Evolutionary conservation across 2,329 filamentous ascomycete genomes (phyloP), one percentile per base, ranked within the genome.

Genomic region (Clathrospora elynae): DNA sequence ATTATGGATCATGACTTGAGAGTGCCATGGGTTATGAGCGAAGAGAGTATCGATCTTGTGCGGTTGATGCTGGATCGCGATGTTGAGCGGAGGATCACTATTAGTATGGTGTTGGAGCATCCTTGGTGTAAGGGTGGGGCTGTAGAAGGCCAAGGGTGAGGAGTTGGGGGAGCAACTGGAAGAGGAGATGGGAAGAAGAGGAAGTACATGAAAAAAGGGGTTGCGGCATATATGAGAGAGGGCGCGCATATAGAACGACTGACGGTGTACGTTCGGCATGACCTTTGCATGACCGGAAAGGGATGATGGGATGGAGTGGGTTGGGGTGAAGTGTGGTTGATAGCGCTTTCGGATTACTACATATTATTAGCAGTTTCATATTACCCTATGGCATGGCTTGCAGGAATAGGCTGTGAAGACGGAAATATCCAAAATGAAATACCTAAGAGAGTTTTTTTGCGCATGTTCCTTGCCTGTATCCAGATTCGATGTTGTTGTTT

Each of bases 1-100:
- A 99, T 99, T 64, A 95, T 97, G 82, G 93, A 99, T 68, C 91
- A 92, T 63, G 92, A 96, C 59, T 77, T 99, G 46, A 83, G 93
- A 33, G 86, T 99, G 18, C 93, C 93, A 0, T 96, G 88, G 68
- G 81, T 87, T 22, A 84, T 92, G 75, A 90, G 89, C 69, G 90
- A 96, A 53, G 87, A 91, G 55, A 96, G 90, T 70, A 95, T 99
- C 55, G 87, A 96, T 60, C 78, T 99, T 37, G 87, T 99, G 51
- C 83, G 90, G 28, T 79, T 85, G 65, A 97, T 99, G 93, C 83
- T 99, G 18, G 84, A 97, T 68, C 85, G 93, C 25, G 87, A 97
- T 66, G 88, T 97, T 7, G 82, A 86, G 55, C 79, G 86, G 62
- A 79, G 93, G 42, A 85, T 90, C 58, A 86, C 85, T n/a, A 97